Evolutionary conservation across 352 stramenopile species (phyloP), one percentile per base, ranked within the genome.

Genomic region (Blastocystis sp.): DNA sequence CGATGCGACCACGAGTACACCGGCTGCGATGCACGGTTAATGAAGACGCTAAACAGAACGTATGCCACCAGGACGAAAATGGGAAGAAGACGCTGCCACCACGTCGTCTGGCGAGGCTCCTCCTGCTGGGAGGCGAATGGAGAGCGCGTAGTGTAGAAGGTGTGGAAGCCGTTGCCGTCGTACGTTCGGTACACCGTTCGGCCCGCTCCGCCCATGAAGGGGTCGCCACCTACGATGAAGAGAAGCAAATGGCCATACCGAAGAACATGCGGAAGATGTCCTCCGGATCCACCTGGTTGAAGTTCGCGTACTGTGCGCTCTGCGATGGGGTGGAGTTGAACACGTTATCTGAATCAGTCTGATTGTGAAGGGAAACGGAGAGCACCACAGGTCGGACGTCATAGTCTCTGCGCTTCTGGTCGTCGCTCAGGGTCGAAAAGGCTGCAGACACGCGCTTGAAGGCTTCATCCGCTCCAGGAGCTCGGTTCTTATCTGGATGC

Each of bases 401-500:
- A 79, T 95, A 96, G 80, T 95, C 92, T 61, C 92, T 91, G 38
- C 93, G 93, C 89, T 96, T 96, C 62, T 95, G 92, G 0, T 92
- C 91, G 89, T 96, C 94, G 62, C 93, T 96, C 61, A 96, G 90
- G 34, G 95, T 93, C 9, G 93, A 93, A 91, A 98, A 99, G 14
- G 96, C 96, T 48, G 97, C 94, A 78, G 92, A 93, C 59, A 95
- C 92, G 38, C 91, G 95, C 91, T 99, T 99, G 91, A 99, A 98
- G 42, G 96, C 96, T 89, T 98, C 96, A 89, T 98, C 96, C 3
- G 96, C 95, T 59, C 96, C 94, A 0, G 95, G 95, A 0, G 95
- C 95, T 14, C 93, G 96, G 91, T 99, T 99, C 91, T 96, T 96
- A 89, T 96, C 94, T 0, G 94, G 94, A 89, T 96, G 94, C 7